Percentiles rank a stretch among this genome's conserved stretches.
phyloP scores from a whole-genome alignment of 163 green algal genomes.

The Chlamydomonas reinhardtii region DNA sequence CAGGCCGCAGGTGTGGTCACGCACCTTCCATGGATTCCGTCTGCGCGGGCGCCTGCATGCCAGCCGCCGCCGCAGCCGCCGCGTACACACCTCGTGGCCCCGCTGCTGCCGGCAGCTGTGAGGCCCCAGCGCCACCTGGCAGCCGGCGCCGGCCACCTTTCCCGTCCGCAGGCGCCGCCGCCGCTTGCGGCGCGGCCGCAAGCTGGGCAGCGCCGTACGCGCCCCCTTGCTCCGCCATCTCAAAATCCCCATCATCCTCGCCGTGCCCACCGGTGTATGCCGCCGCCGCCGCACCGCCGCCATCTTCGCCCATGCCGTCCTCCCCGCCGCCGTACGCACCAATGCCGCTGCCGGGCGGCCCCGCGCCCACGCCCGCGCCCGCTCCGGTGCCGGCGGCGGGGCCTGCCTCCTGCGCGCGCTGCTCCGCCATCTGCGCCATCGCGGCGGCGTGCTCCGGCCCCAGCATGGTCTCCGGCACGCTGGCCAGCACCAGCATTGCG shows the following conservation, averaged over 20 bases:
- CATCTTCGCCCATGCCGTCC: background rate
- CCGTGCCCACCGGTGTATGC: too few relatives aligned
- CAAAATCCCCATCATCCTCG: too few relatives aligned
- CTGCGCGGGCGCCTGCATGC: background rate
- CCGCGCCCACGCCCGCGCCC: too few relatives aligned
- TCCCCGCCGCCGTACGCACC: background rate
- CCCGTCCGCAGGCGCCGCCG: background rate
- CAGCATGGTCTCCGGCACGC: constrained; percentile 72
- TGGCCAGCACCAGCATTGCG: constrained; percentile 80
- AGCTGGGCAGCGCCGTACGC: too few relatives aligned
- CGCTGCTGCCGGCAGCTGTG: background rate
- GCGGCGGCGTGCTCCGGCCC: background rate
- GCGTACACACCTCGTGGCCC: constrained; percentile 2
- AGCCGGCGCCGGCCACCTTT: background rate
- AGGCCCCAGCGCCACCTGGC: background rate
- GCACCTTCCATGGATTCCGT: background rate
- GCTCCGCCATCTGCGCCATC: background rate
- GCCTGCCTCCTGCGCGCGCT: background rate
- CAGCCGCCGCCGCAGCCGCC: background rate
- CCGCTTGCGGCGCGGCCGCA: background rate
- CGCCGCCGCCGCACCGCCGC: background rate
- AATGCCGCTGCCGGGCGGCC: background rate
- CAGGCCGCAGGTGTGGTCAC: too few relatives aligned
- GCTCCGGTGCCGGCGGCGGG: background rate
- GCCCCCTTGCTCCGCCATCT: too few relatives aligned